Percentiles rank a stretch among this genome's conserved stretches.
Evolutionary conservation across 805 yeast genomes (phyloP).

Genomic region (Tetrapisispora fleetii): DNA sequence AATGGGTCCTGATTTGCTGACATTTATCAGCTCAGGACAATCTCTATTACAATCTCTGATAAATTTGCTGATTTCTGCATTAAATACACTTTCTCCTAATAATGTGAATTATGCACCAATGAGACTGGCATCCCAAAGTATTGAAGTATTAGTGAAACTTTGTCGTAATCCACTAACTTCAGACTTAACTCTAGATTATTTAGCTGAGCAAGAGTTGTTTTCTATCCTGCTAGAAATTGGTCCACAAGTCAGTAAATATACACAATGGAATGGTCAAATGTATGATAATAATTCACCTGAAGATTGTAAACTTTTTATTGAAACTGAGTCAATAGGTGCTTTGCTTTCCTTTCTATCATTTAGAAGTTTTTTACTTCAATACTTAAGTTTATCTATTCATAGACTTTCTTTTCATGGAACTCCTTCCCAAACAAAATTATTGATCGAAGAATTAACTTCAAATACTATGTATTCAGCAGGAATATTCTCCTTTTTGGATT

Average conservation of each 20-base stretch:
- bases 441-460: conserved; percentile 43
- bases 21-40: conserved; percentile 43
- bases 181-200: conserved; percentile 36
- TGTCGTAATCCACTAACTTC: conserved; percentile 50
- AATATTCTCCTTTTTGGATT: conserved; percentile 59
- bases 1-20: conserved; percentile 37
- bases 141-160: conserved; percentile 56
- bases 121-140: conserved; percentile 44
- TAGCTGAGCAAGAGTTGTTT: conserved; percentile 46
- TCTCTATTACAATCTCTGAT: conserved; percentile 51
- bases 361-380: conserved; percentile 52
- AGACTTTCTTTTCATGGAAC: conserved; percentile 39
- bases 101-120: conserved; percentile 45
- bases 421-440: conserved; percentile 35
- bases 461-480: conserved; percentile 54
- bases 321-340: conserved; percentile 37
- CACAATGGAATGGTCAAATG: conserved; percentile 44
- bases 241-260: conserved; percentile 43
- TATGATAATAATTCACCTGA: conserved; percentile 32
- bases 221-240: conserved; percentile 41
- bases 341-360: conserved; percentile 51
- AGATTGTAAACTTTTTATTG: conserved; percentile 26
- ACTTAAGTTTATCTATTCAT: conserved; percentile 66
- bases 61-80: conserved; percentile 38
- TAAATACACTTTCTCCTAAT: conserved; percentile 33